Percentiles rank a stretch among this genome's conserved stretches.
Conservation (phyloP, 768 basidiomycete genomes). For the Lactarius vividus region DNA sequence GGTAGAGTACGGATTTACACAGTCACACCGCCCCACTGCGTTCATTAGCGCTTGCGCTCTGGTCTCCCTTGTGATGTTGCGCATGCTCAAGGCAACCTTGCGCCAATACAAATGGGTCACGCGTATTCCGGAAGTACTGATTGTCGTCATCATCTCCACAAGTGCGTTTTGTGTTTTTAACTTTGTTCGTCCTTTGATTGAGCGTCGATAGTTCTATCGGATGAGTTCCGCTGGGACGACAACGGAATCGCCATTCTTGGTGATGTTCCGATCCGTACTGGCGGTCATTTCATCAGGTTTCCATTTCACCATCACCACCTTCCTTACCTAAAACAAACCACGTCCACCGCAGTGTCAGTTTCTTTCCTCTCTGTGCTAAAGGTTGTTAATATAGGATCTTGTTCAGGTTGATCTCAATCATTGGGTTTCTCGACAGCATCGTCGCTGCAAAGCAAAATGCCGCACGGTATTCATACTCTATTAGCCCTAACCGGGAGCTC, state of each 20-base stretch:
- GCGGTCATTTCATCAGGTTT: slow-evolving; percentile 63
- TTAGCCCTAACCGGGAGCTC: slow-evolving; percentile 92
- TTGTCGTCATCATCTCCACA: slow-evolving; percentile 83
- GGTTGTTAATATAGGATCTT: slow-evolving; percentile 1
- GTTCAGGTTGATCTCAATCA: slow-evolving; percentile 66
- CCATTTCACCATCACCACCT: slow-evolving; percentile 62
- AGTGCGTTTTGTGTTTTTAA: slow-evolving; percentile 43
- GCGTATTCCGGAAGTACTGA: slow-evolving; percentile 84
- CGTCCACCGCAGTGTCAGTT: slow-evolving; percentile 75
- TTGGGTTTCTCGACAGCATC: slow-evolving; percentile 93
- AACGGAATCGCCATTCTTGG: slow-evolving; percentile 85
- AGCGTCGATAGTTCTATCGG: slow-evolving; percentile 56
- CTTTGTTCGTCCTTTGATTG: background rate
- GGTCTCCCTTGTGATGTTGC: slow-evolving; percentile 56
- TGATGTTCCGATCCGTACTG: slow-evolving; percentile 60
- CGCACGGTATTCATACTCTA: slow-evolving; percentile 78
- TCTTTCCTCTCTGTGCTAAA: background rate
- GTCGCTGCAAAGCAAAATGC: slow-evolving; percentile 94
- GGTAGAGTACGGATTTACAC: slow-evolving; percentile 50
- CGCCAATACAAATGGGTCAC: slow-evolving; percentile 57
- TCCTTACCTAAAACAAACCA: slow-evolving; percentile 71
- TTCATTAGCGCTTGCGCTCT: slow-evolving; percentile 73
- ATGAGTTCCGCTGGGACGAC: slow-evolving; percentile 67
- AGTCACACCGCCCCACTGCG: slow-evolving; percentile 66
- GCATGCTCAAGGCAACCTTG: slow-evolving; percentile 57